Evolutionary conservation across 1,284 basidiomycete genomes (phyloP), one percentile per base, ranked within the genome.

Genomic region (Clitocybe nebularis): DNA sequence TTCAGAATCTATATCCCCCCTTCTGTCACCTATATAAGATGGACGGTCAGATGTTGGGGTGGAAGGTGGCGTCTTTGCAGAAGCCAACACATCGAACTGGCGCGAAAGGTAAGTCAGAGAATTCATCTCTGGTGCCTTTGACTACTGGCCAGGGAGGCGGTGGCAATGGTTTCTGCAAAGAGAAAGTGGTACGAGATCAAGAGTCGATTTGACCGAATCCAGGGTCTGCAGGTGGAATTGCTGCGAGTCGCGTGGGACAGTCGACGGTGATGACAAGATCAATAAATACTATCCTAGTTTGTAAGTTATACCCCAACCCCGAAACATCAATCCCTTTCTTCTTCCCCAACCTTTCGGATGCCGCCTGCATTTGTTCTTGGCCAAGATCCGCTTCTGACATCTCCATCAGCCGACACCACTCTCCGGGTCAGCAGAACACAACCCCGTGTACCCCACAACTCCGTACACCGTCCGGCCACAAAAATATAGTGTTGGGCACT

Each of bases 51-150:
- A 55, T 25, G 64, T 60, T 41, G 75, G 74, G 0, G 74, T 75
- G 23, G 75, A 71, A 16, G 77, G 74, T 26, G 75, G 73, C 9
- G 77, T 66, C 56, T 59, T 62, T 46, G 59, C 63, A 49, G 74
- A 63, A 37, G 76, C 74, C 46, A 81, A 64, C 42, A 73, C 75
- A 63, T 85, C 81, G 65, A 82, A 77, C 55, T 83, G 79, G 53
- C 79, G 77, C 49, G 84, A 82, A 40, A 86, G 68, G 62, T 82
- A 79, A 7, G 72, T 68, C 53, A 86, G 75, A 51, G 81, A 81
- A 64, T 86, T 85, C 83, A 86, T 86, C 53, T 53, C 50, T 46
- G 48, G 42, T 28, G 29, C 43, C 36, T 14, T 28, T 34, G 39
- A 20, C 39, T 36, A 39, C 13, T 32, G 19, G 11, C 38, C 38